Conservation (phyloP, 2,329 filamentous ascomycete species). For the Fusarium gaditjirri region DNA sequence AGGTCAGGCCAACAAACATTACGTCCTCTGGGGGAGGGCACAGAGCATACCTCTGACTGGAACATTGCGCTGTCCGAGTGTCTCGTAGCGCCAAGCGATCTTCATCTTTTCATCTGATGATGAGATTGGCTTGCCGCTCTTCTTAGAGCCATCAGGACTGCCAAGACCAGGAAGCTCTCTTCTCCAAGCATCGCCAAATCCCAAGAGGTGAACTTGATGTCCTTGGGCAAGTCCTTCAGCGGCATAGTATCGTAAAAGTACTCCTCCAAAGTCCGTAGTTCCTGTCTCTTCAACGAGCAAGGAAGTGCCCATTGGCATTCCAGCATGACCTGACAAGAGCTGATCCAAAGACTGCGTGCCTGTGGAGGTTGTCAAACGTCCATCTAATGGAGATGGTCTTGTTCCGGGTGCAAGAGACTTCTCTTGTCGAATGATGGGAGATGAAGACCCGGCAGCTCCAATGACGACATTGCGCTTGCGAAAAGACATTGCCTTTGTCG, state of each 20-base stretch:
- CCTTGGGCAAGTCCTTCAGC: conserved; percentile 93
- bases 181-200: conserved; percentile 81
- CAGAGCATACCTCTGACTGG: conserved; percentile 69
- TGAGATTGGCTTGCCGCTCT: conserved; percentile 52
- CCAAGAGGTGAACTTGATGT: conserved; percentile 87
- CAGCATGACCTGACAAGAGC: conserved; percentile 86
- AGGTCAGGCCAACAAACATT: conserved; percentile 12
- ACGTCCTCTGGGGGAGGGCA: background rate
- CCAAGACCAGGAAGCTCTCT: conserved; percentile 82
- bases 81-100: conserved; percentile 98
- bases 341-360: conserved; percentile 87
- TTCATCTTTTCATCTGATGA: conserved; percentile 84
- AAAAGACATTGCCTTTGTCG: conserved; percentile 61
- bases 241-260: conserved; percentile 87
- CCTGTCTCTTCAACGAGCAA: conserved; percentile 88
- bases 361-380: conserved; percentile 88
- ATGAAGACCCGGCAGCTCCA: conserved; percentile 43
- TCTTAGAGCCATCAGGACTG: conserved; percentile 53
- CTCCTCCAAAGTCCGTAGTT: conserved; percentile 92
- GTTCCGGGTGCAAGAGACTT: conserved; percentile 61
- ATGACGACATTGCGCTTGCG: conserved; percentile 67
- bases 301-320: conserved; percentile 82
- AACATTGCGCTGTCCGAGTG: conserved; percentile 74
- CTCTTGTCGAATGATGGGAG: conserved; percentile 45
- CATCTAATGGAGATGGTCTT: conserved; percentile 88